Evolutionary conservation across 495 filamentous ascomycete species (phyloP).

Genomic region (Lophiostoma macrostomum): DNA sequence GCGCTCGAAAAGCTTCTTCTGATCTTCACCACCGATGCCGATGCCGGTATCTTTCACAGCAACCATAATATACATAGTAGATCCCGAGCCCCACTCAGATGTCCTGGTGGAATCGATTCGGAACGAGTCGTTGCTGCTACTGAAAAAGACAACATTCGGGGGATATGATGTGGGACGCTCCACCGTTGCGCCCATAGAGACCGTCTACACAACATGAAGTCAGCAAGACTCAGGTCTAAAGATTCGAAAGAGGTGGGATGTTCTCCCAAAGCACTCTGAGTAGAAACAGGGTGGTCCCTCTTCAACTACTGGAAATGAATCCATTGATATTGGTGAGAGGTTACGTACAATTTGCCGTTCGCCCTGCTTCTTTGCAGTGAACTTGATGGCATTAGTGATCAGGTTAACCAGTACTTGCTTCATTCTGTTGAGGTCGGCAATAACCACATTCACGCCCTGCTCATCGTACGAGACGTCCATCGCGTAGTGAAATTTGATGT

Average conservation of each 20-base stretch:
- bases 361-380: slow-evolving; percentile 36
- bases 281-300: no score
- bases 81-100: slow-evolving; percentile 37
- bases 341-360: slow-evolving; percentile 35
- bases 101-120: slow-evolving; percentile 36
- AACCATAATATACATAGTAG: slow-evolving; percentile 39
- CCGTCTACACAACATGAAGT: no score
- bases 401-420: slow-evolving; percentile 42
- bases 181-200: slow-evolving; percentile 33
- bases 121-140: slow-evolving; percentile 12
- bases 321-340: no score
- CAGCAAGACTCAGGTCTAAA: no score
- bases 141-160: slow-evolving; percentile 40
- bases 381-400: slow-evolving; percentile 43
- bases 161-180: slow-evolving; percentile 37
- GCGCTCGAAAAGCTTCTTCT: slow-evolving; percentile 39
- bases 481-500: slow-evolving; percentile 34
- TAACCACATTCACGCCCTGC: slow-evolving; percentile 32
- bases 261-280: no score
- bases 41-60: slow-evolving; percentile 43
- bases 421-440: slow-evolving; percentile 39
- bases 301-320: no score
- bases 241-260: no score
- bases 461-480: slow-evolving; percentile 37
- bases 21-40: slow-evolving; percentile 37